Conservation (phyloP, 768 basidiomycete genomes). For the Phaeotremella skinneri region DNA sequence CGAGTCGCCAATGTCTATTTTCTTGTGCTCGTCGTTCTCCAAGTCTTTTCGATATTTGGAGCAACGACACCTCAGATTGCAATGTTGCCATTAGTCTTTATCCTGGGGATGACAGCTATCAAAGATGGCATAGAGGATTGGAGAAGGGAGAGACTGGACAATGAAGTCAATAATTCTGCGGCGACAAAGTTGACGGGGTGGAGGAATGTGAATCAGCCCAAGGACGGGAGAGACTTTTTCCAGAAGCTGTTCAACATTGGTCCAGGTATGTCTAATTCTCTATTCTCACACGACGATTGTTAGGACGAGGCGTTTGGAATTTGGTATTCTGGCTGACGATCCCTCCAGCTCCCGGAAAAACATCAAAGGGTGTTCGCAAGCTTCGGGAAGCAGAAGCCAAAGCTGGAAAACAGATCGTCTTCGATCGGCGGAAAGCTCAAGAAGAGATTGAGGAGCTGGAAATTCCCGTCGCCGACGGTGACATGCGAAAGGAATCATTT, state of each 20-base stretch:
- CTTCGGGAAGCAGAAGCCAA: constrained; percentile 74
- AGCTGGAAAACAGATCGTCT: constrained; percentile 63
- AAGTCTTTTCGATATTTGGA: constrained; percentile 89
- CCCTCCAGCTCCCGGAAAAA: constrained; percentile 24
- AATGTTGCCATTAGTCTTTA: constrained; percentile 81
- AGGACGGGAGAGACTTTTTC: constrained; percentile 70
- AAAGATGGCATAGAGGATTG: constrained; percentile 97
- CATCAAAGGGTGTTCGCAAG: constrained; percentile 80
- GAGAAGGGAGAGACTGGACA: constrained; percentile 79
- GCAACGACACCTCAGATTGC: constrained; percentile 77
- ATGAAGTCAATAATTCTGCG: constrained; percentile 91
- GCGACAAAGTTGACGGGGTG: constrained; percentile 84
- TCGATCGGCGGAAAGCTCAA: constrained; percentile 52
- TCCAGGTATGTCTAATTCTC: constrained; percentile 15
- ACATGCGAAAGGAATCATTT: constrained; percentile 24
- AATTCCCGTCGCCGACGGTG: not conserved
- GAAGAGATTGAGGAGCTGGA: constrained; percentile 28
- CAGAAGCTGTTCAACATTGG: constrained; percentile 67
- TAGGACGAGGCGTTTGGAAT: not conserved
- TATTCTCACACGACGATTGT: not conserved
- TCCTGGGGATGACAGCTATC: constrained; percentile 81
- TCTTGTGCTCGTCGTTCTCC: constrained; percentile 73
- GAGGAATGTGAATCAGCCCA: constrained; percentile 84
- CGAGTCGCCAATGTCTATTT: constrained; percentile 93
- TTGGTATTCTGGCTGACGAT: not conserved